These are phyloP conservation scores for Saposhnikovia divaricata DNA, from an alignment of 129 eudicot species.

Conservation along the genomic window DNA sequence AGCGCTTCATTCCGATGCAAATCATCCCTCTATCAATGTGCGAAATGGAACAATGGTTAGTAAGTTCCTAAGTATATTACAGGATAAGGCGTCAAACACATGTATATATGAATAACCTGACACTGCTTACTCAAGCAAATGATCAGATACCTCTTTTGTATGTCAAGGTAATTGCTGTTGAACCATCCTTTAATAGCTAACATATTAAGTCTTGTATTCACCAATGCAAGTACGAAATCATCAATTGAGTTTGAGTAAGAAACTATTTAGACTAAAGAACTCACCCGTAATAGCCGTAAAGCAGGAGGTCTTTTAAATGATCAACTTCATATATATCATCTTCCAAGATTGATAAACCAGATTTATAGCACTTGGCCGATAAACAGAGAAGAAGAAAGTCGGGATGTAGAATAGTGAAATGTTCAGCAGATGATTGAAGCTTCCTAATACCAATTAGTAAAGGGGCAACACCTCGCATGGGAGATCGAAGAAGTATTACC, in stretches of 20 bases:
- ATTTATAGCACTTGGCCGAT: constrained; percentile 67
- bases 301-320: constrained; percentile 72
- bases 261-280: constrained; percentile 17
- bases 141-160: neutral
- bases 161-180: neutral
- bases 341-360: constrained; percentile 62
- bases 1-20: constrained; percentile 81
- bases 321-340: constrained; percentile 78
- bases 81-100: neutral
- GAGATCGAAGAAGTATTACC: constrained; percentile 50
- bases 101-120: neutral
- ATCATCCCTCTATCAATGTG: constrained; percentile 65
- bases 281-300: constrained; percentile 94
- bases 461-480: constrained; percentile 84
- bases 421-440: constrained; percentile 64
- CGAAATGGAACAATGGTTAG: constrained; percentile 21
- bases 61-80: neutral
- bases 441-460: constrained; percentile 63
- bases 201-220: neutral
- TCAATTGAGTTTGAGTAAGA: neutral
- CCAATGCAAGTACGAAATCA: neutral
- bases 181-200: neutral
- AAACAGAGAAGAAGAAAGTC: constrained; percentile 83
- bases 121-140: neutral
- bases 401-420: constrained; percentile 72